Evolutionary conservation across 2,329 filamentous ascomycete species (phyloP).

Genomic region (Pseudogymnoascus sp.): DNA sequence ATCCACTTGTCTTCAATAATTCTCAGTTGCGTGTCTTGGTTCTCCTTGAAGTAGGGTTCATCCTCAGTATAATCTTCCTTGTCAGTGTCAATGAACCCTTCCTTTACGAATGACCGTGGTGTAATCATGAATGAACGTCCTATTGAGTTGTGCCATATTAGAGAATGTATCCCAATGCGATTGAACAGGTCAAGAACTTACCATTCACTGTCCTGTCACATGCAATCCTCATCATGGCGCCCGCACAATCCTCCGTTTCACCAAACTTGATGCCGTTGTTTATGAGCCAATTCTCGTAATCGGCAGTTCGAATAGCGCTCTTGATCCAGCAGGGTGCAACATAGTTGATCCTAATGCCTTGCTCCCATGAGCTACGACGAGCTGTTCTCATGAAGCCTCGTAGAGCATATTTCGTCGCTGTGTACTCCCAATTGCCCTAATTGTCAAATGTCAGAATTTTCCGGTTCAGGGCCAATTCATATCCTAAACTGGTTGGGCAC

Average conservation of each 20-base stretch:
- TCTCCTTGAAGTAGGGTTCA: slow-evolving; percentile 31
- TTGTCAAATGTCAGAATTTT: neutral
- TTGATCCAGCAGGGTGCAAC: slow-evolving; percentile 36
- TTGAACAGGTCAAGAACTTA: slow-evolving; percentile 10
- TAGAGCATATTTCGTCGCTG: slow-evolving; percentile 35
- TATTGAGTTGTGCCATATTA: slow-evolving; percentile 9
- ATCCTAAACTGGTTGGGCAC: neutral
- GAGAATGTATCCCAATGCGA: slow-evolving; percentile 10
- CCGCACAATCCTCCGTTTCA: slow-evolving; percentile 21
- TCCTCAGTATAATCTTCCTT: slow-evolving; percentile 31
- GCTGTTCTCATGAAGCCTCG: slow-evolving; percentile 36
- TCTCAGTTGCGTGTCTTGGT: slow-evolving; percentile 32
- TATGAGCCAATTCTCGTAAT: slow-evolving; percentile 34
- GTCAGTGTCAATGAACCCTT: slow-evolving; percentile 33
- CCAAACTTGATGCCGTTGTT: slow-evolving; percentile 33
- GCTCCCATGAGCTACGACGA: slow-evolving; percentile 30
- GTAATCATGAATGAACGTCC: slow-evolving; percentile 34
- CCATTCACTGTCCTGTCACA: slow-evolving; percentile 28
- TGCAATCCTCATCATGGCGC: slow-evolving; percentile 29
- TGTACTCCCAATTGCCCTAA: slow-evolving; percentile 27
- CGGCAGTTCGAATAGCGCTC: slow-evolving; percentile 24
- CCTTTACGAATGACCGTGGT: slow-evolving; percentile 30
- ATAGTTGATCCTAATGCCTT: slow-evolving; percentile 39
- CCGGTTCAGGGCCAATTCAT: too few species aligned
- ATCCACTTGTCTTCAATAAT: slow-evolving; percentile 36